Evolutionary conservation across 1,284 basidiomycete species (phyloP).

Genomic region (Xerocomus cyaneibrunnescens): DNA sequence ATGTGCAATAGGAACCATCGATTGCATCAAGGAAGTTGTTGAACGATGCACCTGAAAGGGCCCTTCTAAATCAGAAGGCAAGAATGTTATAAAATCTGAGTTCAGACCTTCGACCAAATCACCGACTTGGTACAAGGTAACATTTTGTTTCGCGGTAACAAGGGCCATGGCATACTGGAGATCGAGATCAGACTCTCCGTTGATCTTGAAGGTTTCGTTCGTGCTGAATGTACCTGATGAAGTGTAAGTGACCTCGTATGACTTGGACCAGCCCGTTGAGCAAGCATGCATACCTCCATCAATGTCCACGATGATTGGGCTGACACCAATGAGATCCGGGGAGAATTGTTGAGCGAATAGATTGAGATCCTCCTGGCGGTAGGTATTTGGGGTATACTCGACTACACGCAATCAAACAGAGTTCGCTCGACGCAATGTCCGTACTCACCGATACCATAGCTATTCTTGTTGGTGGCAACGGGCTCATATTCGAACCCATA

Average conservation of each 20-base stretch:
- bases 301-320: conserved; percentile 40
- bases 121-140: conserved; percentile 51
- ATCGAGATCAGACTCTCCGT: conserved; percentile 58
- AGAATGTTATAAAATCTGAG: neutral
- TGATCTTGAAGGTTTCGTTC: conserved; percentile 39
- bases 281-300: conserved; percentile 43
- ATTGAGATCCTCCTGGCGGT: conserved; percentile 44
- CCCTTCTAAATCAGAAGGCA: neutral
- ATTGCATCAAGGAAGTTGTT: conserved; percentile 48
- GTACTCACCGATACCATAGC: conserved; percentile 48
- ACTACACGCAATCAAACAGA: conserved; percentile 32
- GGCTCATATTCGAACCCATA: conserved; percentile 48
- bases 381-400: conserved; percentile 52
- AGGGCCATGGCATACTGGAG: conserved; percentile 51
- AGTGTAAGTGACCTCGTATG: conserved; percentile 10
- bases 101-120: conserved; percentile 42
- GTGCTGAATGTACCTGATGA: conserved; percentile 35
- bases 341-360: conserved; percentile 43
- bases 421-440: neutral
- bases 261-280: neutral
- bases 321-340: conserved; percentile 34
- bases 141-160: conserved; percentile 39
- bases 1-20: conserved; percentile 56
- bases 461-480: conserved; percentile 42
- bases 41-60: conserved; percentile 42